A percentile compares a stretch with the other conserved stretches of the same genome.
Evolutionary conservation across 1,284 basidiomycete species (phyloP).

Genomic region (Cryptococcus floricola): DNA sequence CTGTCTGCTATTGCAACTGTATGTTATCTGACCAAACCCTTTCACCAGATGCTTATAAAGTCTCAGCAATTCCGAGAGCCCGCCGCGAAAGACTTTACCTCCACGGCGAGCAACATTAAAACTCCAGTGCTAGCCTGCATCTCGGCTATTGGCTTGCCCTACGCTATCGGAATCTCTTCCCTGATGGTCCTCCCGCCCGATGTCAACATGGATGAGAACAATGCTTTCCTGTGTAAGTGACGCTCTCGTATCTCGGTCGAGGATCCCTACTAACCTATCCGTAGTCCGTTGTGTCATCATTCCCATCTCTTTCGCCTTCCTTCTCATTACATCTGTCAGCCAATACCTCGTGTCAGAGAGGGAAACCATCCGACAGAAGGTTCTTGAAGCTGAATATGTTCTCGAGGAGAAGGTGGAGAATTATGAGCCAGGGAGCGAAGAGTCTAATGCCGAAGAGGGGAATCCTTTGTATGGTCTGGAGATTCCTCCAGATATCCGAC

Average conservation of each 20-base stretch:
- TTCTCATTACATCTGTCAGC: not conserved
- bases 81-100: constrained; percentile 15
- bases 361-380: constrained; percentile 21
- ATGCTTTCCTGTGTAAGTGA: constrained; percentile 4
- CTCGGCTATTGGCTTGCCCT: constrained; percentile 11
- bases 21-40: too few relatives aligned
- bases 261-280: not conserved
- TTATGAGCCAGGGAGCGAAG: constrained; percentile 26
- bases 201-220: not conserved
- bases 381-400: constrained; percentile 47
- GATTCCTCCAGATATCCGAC: not conserved
- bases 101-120: constrained; percentile 6
- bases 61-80: constrained; percentile 23
- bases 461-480: not conserved
- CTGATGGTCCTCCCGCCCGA: not conserved
- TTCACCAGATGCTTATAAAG: too few relatives aligned
- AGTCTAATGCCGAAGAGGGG: not conserved
- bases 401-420: constrained; percentile 45
- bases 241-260: not conserved
- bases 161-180: constrained; percentile 1
- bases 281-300: constrained; percentile 2
- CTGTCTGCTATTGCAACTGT: too few relatives aligned
- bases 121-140: not conserved
- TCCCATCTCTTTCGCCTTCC: not conserved
- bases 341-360: constrained; percentile 3